phyloP scores from a whole-genome alignment of 768 basidiomycete species.

The Kwoniella sp. region DNA sequence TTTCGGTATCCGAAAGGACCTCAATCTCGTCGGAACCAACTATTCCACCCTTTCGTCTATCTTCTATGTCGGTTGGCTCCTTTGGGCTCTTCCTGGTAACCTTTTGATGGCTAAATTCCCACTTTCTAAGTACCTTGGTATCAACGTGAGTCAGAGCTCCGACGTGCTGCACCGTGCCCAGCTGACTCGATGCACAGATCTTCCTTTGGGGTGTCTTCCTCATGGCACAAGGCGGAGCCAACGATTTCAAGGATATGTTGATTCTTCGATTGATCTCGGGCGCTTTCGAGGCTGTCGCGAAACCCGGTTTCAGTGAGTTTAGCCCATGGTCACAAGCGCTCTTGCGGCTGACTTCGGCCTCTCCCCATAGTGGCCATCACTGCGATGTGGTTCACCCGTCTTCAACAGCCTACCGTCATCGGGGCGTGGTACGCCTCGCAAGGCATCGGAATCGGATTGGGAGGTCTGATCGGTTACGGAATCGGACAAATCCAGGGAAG shows the following conservation, averaged over 20 bases:
- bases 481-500: conserved; percentile 36
- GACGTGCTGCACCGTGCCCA: neutral
- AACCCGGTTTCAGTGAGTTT: conserved; percentile 35
- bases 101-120: conserved; percentile 46
- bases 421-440: conserved; percentile 55
- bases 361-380: conserved; percentile 49
- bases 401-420: conserved; percentile 55
- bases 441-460: conserved; percentile 56
- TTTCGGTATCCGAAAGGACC: conserved; percentile 51
- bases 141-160: conserved; percentile 40
- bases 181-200: conserved; percentile 3
- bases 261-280: conserved; percentile 55
- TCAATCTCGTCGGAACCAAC: conserved; percentile 51
- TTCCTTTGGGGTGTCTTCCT: conserved; percentile 55
- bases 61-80: conserved; percentile 58
- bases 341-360: no score
- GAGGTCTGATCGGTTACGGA: conserved; percentile 54
- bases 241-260: conserved; percentile 53
- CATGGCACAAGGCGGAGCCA: conserved; percentile 55
- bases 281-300: conserved; percentile 53
- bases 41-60: conserved; percentile 51
- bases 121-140: conserved; percentile 52
- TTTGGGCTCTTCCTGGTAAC: conserved; percentile 58
- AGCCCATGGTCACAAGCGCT: neutral
- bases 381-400: conserved; percentile 54